Base-by-base conservation (phyloP, 768 basidiomycete genomes). In the Mycena latifolia region DNA sequence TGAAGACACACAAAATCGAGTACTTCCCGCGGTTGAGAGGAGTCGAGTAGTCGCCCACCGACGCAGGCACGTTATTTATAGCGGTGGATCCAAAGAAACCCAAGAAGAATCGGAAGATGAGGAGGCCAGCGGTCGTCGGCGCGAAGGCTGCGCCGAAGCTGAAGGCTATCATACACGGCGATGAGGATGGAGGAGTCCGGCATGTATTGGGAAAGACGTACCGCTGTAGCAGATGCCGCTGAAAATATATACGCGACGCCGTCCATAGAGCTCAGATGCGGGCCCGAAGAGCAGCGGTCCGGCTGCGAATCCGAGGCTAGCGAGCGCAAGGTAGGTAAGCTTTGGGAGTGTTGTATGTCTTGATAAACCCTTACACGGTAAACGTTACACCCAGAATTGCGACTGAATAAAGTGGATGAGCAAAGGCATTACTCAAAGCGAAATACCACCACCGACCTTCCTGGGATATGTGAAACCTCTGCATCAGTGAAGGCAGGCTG, bases 251-350 rank as follows among this genome's bases (percentile, higher is more conserved):
- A 70, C 54, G 7, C 31, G 31, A n/a, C 43, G 63, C 15, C 74
- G 62, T 6, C 74, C 74, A 33, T 72, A 75, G 7, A 75, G 29
- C 58, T 75, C 73, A 27, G 69, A 71, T 5, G 72, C 63, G 14
- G 74, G 74, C 8, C 73, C 73, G 35, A 72, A 69, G 2, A 75
- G 41, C 5, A 71, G 43, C 5, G 70, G 70, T 1, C 69, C 69
- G 1, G 69, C 69, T 14, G 65, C 69, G 37, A 70, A 70, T 14
- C 69, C 69, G 9, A 70, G 48, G 1, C 68, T 69, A 28, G 9
- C 2, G 50, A n/a, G 29, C 3, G 15, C 37, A 29, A 41, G 11
- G 17, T 24, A 25, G 14, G 20, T 55, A 14, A 55, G 25, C 27
- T 31, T 15, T 59, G n/a, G 2, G 2, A 4, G 20, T 47, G 15